These are phyloP conservation scores for Dittrichia graveolens DNA, from an alignment of 129 eudicot genomes.

Conservation along the genomic window DNA sequence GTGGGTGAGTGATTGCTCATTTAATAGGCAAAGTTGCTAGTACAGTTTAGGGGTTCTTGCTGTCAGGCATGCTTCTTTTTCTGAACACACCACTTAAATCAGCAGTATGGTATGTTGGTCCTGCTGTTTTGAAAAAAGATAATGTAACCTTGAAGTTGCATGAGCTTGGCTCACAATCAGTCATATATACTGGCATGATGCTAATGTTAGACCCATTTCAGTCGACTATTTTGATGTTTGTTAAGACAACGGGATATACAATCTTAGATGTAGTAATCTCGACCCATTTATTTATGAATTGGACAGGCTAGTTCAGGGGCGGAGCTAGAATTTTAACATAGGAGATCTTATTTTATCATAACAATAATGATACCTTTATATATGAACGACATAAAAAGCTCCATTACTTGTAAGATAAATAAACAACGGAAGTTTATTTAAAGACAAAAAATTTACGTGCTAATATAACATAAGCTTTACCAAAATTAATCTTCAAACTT, in stretches of 20 bases:
- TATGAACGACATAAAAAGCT: too few species aligned
- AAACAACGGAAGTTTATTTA: too few species aligned
- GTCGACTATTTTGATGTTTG: slow-evolving; percentile 7
- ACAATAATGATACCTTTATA: too few species aligned
- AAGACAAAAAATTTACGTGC: too few species aligned
- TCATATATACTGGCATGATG: background rate
- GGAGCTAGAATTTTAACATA: too few species aligned
- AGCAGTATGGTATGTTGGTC: background rate
- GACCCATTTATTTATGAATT: background rate
- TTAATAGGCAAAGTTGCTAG: background rate
- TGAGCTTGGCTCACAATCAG: background rate
- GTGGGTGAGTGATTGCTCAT: background rate
- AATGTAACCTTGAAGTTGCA: background rate
- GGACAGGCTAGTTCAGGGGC: too few species aligned
- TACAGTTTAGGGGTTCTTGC: background rate
- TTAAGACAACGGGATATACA: background rate
- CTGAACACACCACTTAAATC: slow-evolving; percentile 8
- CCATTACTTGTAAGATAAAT: too few species aligned
- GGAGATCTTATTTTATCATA: too few species aligned
- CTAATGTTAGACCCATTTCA: background rate
- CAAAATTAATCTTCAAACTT: too few species aligned
- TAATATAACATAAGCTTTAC: too few species aligned
- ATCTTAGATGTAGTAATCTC: background rate
- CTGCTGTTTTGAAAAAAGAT: background rate
- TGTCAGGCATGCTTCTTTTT: slow-evolving; percentile 4